A percentile compares a stretch with the other conserved stretches of the same genome.
These are phyloP conservation scores for Halocafeteria seosinensis DNA, from an alignment of 108 stramenopile genomes.

Conservation along the genomic window DNA sequence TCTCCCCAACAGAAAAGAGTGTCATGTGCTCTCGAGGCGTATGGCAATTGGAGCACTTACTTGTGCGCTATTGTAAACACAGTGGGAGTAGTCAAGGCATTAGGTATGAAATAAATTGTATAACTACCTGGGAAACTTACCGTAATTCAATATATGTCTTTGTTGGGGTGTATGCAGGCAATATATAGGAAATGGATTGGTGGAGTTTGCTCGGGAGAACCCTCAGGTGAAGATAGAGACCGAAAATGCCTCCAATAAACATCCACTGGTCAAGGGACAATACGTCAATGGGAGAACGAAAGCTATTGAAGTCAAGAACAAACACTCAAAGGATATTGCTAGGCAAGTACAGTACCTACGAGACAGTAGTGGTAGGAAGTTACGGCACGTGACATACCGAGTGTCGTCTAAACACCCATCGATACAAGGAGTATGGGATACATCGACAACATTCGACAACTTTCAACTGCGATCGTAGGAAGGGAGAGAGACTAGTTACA, in stretches of 20 bases:
- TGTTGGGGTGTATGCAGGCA: neutral
- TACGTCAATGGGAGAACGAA: neutral
- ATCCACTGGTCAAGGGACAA: neutral
- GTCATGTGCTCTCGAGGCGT: conserved; percentile 7
- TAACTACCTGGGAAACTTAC: too few relatives aligned
- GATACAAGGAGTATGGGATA: too few relatives aligned
- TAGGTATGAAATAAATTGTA: too few relatives aligned
- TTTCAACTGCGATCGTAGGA: too few relatives aligned
- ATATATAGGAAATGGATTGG: neutral
- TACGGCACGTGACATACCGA: too few relatives aligned
- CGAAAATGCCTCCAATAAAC: neutral
- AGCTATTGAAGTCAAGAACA: neutral
- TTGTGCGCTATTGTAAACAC: conserved; percentile 5
- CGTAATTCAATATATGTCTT: too few relatives aligned
- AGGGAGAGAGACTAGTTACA: too few relatives aligned
- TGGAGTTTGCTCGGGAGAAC: neutral
- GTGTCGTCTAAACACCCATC: too few relatives aligned
- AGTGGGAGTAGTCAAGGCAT: conserved; percentile 12
- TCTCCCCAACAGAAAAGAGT: neutral
- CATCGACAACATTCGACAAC: too few relatives aligned
- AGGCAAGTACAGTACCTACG: too few relatives aligned
- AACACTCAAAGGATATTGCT: neutral
- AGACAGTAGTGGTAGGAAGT: too few relatives aligned
- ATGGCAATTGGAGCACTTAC: conserved; percentile 9
- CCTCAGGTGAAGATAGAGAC: neutral